phyloP scores from a whole-genome alignment of 2,329 filamentous ascomycete species.

The Cercospora nicotianae region DNA sequence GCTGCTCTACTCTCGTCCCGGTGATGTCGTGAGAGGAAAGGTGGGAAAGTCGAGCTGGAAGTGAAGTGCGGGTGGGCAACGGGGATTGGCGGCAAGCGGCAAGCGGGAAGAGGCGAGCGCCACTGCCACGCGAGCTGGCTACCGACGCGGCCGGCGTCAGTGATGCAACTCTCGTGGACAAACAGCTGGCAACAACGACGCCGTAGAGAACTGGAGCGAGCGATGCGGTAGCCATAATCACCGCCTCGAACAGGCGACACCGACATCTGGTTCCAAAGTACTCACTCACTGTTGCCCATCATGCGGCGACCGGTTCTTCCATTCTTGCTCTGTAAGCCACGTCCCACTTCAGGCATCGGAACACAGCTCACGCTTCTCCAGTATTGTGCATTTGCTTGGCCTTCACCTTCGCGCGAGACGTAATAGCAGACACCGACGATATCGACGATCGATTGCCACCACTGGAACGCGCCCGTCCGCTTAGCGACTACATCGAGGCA shows the following conservation, averaged over 20 bases:
- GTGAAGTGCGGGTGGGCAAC: not conserved
- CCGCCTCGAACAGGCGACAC: conserved; percentile 3
- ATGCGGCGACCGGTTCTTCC: conserved; percentile 20
- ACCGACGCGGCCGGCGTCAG: not conserved
- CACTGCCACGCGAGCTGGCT: not conserved
- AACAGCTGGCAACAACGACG: conserved; percentile 5
- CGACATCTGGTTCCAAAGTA: not conserved
- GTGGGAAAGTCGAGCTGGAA: not conserved
- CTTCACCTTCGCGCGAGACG: conserved; percentile 21
- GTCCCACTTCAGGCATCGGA: not conserved
- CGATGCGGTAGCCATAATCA: conserved; percentile 3
- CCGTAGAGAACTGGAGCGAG: not conserved
- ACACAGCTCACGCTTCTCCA: conserved; percentile 3
- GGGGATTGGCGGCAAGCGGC: not conserved
- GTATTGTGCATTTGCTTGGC: conserved; percentile 24
- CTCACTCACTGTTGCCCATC: not conserved
- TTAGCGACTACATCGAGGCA: conserved; percentile 10
- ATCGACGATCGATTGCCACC: conserved; percentile 9
- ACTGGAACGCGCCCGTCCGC: not conserved
- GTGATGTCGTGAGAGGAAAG: not conserved
- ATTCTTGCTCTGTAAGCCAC: conserved; percentile 19
- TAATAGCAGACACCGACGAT: conserved; percentile 8
- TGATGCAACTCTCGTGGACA: not conserved
- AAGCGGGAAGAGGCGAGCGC: not conserved
- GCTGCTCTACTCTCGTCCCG: not conserved